Base-by-base conservation (phyloP, 164 flowering plant genomes). In the Tetracentron sinense region DNA sequence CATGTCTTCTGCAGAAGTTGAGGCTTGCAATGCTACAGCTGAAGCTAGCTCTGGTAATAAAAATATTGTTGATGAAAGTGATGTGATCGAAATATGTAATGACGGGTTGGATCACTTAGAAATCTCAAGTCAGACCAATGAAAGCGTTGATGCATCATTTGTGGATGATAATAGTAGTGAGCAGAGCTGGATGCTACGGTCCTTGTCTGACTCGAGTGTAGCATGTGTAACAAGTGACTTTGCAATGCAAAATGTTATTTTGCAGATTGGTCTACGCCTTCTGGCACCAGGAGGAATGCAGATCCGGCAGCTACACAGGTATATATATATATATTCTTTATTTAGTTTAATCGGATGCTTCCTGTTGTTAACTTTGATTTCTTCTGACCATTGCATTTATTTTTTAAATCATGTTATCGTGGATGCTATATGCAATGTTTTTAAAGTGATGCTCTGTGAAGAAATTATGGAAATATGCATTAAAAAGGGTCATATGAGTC, bases 181-280 rank as follows among this genome's bases (percentile, higher is more conserved):
- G 72, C 91, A 89, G 72, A 94, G 97, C 64, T 89, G 96, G 97
- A 81, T 70, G 72, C 58, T 87, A 15, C 83, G 84, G 69, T 85
- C 99, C 56, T 72, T 95, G 64, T 89, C 97, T 25, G 97, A 95
- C 21, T 95, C 99, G 7, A 85, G 78, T 75, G 94, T 95, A 12
- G 97, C 97, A 49, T 95, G 99, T 74, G 62, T 89, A 56, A 95
- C 99, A 17, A 63, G 86, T 76, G 99, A 95, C 69, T 95, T 72
- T 78, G 97, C 99, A 23, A 92, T 92, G 97, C 99, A 95, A 77
- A 95, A 95, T 79, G 99, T 92, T 62, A 69, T 95, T 61, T 83
- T 95, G 68, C 99, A 95, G 73, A 95, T 95, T 81, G 97, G 99
- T 52, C 75, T 95, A 65, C 90, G 97, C 19, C 81, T 95, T 61